phyloP scores from a whole-genome alignment of 2,329 filamentous ascomycete species.

The Penicillium hesseltinei region DNA sequence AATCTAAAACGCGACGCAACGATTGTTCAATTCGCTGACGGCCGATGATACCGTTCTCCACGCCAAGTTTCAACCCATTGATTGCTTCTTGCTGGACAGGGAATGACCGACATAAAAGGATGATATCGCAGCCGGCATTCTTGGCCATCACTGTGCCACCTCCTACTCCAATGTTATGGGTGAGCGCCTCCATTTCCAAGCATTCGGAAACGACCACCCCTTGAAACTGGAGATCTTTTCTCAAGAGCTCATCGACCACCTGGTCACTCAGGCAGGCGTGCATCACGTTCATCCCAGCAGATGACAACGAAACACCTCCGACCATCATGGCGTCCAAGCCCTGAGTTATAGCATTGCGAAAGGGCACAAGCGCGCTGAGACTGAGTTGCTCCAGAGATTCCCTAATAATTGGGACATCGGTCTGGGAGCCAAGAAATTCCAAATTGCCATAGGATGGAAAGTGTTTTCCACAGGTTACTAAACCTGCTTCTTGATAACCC shows the following conservation, averaged over 20 bases:
- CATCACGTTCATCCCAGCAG: slow-evolving; percentile 88
- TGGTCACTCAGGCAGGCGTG: slow-evolving; percentile 92
- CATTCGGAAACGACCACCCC: slow-evolving; percentile 95
- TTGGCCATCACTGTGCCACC: slow-evolving; percentile 97
- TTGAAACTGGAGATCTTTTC: slow-evolving; percentile 84
- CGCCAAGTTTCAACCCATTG: slow-evolving; percentile 79
- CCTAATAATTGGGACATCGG: slow-evolving; percentile 93
- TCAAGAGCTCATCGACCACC: slow-evolving; percentile 83
- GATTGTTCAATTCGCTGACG: slow-evolving; percentile 78
- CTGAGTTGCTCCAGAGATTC: slow-evolving; percentile 91
- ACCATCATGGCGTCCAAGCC: slow-evolving; percentile 95
- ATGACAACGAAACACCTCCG: slow-evolving; percentile 88
- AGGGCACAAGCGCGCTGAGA: slow-evolving; percentile 86
- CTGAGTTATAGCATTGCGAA: slow-evolving; percentile 81
- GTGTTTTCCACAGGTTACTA: slow-evolving; percentile 90
- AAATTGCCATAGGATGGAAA: slow-evolving; percentile 95
- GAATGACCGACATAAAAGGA: slow-evolving; percentile 84
- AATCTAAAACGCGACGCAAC: slow-evolving; percentile 69
- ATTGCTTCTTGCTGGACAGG: slow-evolving; percentile 89
- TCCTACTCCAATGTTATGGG: slow-evolving; percentile 93
- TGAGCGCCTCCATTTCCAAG: slow-evolving; percentile 92
- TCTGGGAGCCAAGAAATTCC: slow-evolving; percentile 84
- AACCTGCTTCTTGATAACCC: slow-evolving; percentile 85
- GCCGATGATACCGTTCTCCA: slow-evolving; percentile 86
- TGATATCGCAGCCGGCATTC: slow-evolving; percentile 89